Percentiles rank a stretch among this genome's conserved stretches.
phyloP scores from a whole-genome alignment of 441 rosid genomes.

The Mallotus japonicus region DNA sequence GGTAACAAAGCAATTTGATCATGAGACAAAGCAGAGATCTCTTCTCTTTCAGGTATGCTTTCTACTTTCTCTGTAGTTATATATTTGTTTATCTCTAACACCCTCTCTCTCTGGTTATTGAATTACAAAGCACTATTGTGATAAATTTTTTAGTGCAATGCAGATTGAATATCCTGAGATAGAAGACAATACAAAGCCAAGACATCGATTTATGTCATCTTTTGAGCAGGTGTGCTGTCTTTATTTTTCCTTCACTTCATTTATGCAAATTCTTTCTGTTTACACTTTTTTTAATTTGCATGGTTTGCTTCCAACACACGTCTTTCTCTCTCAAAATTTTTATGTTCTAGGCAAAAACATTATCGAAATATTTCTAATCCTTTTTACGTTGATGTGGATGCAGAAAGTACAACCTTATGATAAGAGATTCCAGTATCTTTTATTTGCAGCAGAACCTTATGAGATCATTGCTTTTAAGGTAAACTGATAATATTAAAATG shows the following conservation, averaged over 20 bases:
- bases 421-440: constrained; percentile 82
- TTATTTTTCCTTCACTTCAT: background rate
- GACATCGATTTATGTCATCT: constrained; percentile 94
- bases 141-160: constrained; percentile 15
- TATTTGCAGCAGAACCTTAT: constrained; percentile 95
- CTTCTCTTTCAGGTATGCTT: constrained; percentile 77
- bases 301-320: background rate
- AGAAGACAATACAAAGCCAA: constrained; percentile 80
- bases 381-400: constrained; percentile 21
- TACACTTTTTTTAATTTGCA: background rate
- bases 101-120: background rate
- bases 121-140: constrained; percentile 5
- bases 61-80: background rate
- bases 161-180: constrained; percentile 98
- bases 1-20: constrained; percentile 89
- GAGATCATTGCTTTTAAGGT: constrained; percentile 97
- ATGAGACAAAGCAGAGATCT: constrained; percentile 83
- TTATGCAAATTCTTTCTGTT: background rate
- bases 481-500: constrained; percentile 3
- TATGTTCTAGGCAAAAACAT: background rate
- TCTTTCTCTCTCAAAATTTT: background rate
- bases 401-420: constrained; percentile 85
- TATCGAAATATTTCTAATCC: background rate
- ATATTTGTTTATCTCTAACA: background rate
- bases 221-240: constrained; percentile 66